A percentile compares a stretch with the other conserved stretches of the same genome.
These are phyloP conservation scores for Aspergillus floridensis DNA, from an alignment of 2,329 filamentous ascomycete species.

Conservation along the genomic window DNA sequence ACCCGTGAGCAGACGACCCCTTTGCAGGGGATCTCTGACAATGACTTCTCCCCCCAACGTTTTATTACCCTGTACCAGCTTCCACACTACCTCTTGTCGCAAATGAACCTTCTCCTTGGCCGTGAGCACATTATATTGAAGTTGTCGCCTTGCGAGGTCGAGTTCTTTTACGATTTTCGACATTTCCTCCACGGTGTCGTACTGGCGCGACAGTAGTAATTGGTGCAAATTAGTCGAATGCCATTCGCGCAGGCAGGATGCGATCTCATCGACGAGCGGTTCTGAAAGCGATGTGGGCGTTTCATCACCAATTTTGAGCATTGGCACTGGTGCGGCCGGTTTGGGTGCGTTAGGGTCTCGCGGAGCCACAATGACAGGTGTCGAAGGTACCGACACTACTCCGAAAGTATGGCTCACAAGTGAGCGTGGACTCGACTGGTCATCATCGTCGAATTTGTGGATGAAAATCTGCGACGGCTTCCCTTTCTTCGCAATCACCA, in stretches of 20 bases:
- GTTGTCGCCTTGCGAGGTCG: slow-evolving; percentile 80
- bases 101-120: slow-evolving; percentile 75
- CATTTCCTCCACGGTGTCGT: slow-evolving; percentile 75
- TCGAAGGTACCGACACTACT: slow-evolving; percentile 34
- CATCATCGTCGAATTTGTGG: slow-evolving; percentile 36
- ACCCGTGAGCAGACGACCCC: slow-evolving; percentile 81
- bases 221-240: slow-evolving; percentile 96
- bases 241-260: slow-evolving; percentile 95
- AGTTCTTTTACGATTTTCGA: slow-evolving; percentile 77
- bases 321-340: slow-evolving; percentile 88
- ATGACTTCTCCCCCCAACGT: slow-evolving; percentile 91
- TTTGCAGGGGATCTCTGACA: slow-evolving; percentile 80
- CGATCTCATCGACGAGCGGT: slow-evolving; percentile 94
- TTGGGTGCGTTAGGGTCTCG: slow-evolving; percentile 65
- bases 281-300: slow-evolving; percentile 85
- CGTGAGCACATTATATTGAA: slow-evolving; percentile 92
- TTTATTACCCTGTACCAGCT: slow-evolving; percentile 90
- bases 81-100: slow-evolving; percentile 91
- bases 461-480: slow-evolving; percentile 42
- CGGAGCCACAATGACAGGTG: slow-evolving; percentile 31
- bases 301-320: slow-evolving; percentile 97
- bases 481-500: slow-evolving; percentile 38
- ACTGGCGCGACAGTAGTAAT: slow-evolving; percentile 77
- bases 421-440: slow-evolving; percentile 31
- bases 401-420: slow-evolving; percentile 23